Evolutionary conservation across 2,329 filamentous ascomycete species (phyloP).

Genomic region (Knoxdaviesia proteae): DNA sequence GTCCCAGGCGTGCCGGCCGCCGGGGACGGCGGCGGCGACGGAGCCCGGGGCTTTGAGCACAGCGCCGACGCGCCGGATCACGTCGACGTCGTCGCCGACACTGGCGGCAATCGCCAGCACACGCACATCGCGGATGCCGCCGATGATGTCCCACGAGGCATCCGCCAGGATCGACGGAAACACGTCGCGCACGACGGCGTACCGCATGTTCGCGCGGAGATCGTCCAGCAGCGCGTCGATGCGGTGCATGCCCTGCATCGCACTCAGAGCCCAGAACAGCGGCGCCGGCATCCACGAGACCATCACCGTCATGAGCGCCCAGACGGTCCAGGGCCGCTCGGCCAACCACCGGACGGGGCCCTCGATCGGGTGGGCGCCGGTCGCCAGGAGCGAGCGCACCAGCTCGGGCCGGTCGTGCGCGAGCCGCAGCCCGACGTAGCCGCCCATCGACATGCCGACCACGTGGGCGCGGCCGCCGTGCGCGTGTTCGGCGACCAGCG

Average conservation of each 20-base stretch:
- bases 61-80: conserved; percentile 11
- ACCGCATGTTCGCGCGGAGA: conserved; percentile 13
- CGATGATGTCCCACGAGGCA: conserved; percentile 1
- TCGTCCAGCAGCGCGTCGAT: conserved; percentile 13
- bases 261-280: conserved; percentile 10
- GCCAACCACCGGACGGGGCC: conserved; percentile 9
- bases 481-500: conserved; percentile 15
- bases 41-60: conserved; percentile 8
- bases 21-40: conserved; percentile 12
- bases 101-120: conserved; percentile 12
- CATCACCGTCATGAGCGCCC: conserved; percentile 8
- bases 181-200: conserved; percentile 9
- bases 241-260: conserved; percentile 9
- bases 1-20: conserved; percentile 19
- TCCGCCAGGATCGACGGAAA: conserved; percentile 7
- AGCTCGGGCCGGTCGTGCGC: conserved; percentile 14
- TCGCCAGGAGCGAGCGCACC: conserved; percentile 14
- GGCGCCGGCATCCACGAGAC: conserved; percentile 10
- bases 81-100: conserved; percentile 13
- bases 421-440: conserved; percentile 14
- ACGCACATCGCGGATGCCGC: conserved; percentile 7
- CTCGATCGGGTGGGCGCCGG: conserved; percentile 12
- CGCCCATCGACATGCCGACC: conserved; percentile 19
- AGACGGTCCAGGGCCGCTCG: conserved; percentile 10
- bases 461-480: conserved; percentile 16